Conservation (phyloP, 1,139 yeast genomes). For the Hansenula sp. region DNA sequence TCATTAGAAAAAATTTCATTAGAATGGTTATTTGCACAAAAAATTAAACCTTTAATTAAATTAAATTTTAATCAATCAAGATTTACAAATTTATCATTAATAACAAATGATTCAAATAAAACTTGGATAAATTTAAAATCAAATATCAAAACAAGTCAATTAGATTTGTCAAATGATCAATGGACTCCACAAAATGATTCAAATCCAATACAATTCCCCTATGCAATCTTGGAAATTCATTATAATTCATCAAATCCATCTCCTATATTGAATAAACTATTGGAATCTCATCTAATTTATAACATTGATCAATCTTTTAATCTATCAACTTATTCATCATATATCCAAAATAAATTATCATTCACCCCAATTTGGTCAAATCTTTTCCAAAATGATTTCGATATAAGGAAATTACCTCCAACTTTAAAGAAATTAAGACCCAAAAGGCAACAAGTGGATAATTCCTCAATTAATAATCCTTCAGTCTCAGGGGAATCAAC, state of each 20-base stretch:
- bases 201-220: conserved; percentile 33
- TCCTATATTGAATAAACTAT: conserved; percentile 17
- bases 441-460: neutral
- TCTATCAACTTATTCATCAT: conserved; percentile 29
- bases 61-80: conserved; percentile 47
- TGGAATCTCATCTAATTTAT: conserved; percentile 31
- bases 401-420: conserved; percentile 34
- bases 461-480: conserved; percentile 5
- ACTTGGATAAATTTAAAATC: conserved; percentile 32
- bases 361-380: conserved; percentile 29
- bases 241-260: conserved; percentile 6
- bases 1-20: conserved; percentile 46
- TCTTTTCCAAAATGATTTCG: conserved; percentile 22
- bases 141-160: conserved; percentile 21
- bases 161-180: conserved; percentile 9
- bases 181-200: conserved; percentile 25
- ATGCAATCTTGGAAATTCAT: conserved; percentile 17
- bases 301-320: conserved; percentile 28
- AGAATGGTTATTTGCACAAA: conserved; percentile 47
- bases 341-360: conserved; percentile 12
- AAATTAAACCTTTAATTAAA: conserved; percentile 42
- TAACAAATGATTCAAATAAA: conserved; percentile 16
- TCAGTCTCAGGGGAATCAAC: conserved; percentile 27
- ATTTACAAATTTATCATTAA: conserved; percentile 30
- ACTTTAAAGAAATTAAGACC: conserved; percentile 6